Conservation (phyloP, 768 basidiomycete species). For the Termitomyces sp. region DNA sequence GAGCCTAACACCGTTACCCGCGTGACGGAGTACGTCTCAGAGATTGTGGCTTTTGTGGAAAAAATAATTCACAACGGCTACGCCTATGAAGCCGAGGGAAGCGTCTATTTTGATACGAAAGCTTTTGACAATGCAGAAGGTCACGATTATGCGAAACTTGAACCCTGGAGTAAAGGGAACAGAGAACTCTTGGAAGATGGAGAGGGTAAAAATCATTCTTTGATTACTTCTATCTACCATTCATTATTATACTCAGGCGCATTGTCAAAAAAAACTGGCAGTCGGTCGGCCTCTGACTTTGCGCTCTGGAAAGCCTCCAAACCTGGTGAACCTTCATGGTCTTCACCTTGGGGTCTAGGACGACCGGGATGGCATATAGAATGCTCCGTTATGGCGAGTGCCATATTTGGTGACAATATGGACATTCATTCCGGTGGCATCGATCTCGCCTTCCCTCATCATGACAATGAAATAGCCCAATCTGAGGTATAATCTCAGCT, state of each 20-base stretch:
- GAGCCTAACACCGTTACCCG: constrained; percentile 89
- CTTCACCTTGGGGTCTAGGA: constrained; percentile 93
- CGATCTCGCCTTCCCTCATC: constrained; percentile 98
- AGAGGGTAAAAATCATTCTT: constrained; percentile 54
- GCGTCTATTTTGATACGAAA: constrained; percentile 87
- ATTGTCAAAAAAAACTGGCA: constrained; percentile 44
- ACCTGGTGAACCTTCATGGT: constrained; percentile 95
- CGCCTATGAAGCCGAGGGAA: constrained; percentile 63
- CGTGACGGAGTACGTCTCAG: constrained; percentile 95
- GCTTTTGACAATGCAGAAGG: constrained; percentile 71
- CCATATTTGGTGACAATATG: constrained; percentile 83
- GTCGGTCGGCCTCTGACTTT: constrained; percentile 86
- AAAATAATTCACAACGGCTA: constrained; percentile 83
- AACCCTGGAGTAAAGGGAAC: constrained; percentile 96
- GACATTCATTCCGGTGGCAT: constrained; percentile 98
- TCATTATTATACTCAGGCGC: constrained; percentile 23
- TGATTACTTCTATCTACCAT: neutral
- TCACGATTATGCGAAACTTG: constrained; percentile 90
- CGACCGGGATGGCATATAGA: constrained; percentile 99
- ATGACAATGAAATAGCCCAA: constrained; percentile 98
- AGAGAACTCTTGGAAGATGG: constrained; percentile 84
- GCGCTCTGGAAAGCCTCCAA: constrained; percentile 98
- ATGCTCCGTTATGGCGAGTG: constrained; percentile 97
- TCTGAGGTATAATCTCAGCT: constrained; percentile 59
- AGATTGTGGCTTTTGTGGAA: constrained; percentile 87